Base-by-base conservation (phyloP, 495 filamentous ascomycete species). In the Penicillium tannophilum region DNA sequence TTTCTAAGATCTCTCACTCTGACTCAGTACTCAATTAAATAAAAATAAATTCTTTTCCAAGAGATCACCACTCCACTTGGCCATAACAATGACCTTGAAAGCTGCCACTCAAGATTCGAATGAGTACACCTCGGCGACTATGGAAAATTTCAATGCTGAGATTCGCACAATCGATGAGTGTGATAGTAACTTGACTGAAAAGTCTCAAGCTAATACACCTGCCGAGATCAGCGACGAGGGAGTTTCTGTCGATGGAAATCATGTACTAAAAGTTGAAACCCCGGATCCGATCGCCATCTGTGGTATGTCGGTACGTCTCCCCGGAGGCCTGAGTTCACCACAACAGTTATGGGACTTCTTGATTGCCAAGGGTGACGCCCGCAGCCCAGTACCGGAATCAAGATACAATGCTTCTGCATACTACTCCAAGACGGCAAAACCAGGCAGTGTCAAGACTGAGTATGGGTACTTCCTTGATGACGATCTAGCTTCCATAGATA, bases 401-500 rank as follows among this genome's bases (percentile, higher is more conserved):
- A 46, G 63, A 57, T 65, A 71, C 43, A 76, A 73, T 55, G 57
- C 71, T 1, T 53, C 52, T 12, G 52, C 56, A 28, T 60, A 62
- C 30, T 52, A 58, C 12, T 65, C 59, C 28, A 54, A 65, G 4
- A 39, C 49, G 1, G 41, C 52, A 7, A 65, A 69, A 17, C 55
- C 66, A 2, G 63, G 68, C 0, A 63, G 59, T 23, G 47, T 65
- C 1, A 67, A 74, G 53, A 54, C 59, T 14, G 24, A 56, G 19
- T 12, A 60, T 30, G 83, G 82, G 0, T 84, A 86, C 57, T 87
- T 85, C 49, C 67, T 87, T 23, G 70, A 79, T 23, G 72, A 80
- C 6, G 61, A 68, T 17, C 45, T 66, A 16, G 39, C 33, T 2
- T 53, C 45, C 1, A 23, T 61, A 0, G 68, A 71, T 30, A 66